phyloP scores from a whole-genome alignment of 106 monocot genomes.

The Dioscorea alata region DNA sequence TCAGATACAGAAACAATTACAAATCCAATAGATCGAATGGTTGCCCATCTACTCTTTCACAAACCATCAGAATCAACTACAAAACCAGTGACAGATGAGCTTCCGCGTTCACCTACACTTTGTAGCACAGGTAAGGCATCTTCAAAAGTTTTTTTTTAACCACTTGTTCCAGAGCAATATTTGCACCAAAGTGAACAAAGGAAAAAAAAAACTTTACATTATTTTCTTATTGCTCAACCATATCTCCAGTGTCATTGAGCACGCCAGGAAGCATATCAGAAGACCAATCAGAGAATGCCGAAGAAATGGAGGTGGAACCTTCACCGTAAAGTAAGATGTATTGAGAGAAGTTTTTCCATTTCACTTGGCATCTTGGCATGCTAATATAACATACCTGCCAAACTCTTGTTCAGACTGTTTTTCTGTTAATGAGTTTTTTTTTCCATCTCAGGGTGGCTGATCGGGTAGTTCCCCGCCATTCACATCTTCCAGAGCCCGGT shows the following conservation, averaged over 20 bases:
- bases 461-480: too few relatives aligned
- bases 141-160: too few relatives aligned
- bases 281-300: slow-evolving; percentile 9
- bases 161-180: background rate
- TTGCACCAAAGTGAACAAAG: background rate
- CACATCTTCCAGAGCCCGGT: too few relatives aligned
- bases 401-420: background rate
- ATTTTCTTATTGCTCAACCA: too few relatives aligned
- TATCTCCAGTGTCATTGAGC: background rate
- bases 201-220: too few relatives aligned
- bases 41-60: slow-evolving; percentile 70
- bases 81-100: slow-evolving; percentile 23
- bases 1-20: slow-evolving; percentile 54
- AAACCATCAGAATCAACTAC: slow-evolving; percentile 25
- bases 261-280: slow-evolving; percentile 2
- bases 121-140: slow-evolving; percentile 17
- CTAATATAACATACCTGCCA: background rate
- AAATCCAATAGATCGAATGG: slow-evolving; percentile 81
- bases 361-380: background rate
- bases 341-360: slow-evolving; percentile 15
- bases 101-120: slow-evolving; percentile 25
- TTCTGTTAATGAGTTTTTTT: slow-evolving; percentile 14
- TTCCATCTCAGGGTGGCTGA: background rate
- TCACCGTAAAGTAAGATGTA: slow-evolving; percentile 34
- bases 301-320: slow-evolving; percentile 30